Conservation (phyloP, 2,329 filamentous ascomycete genomes). For the Colletotrichum sp. region DNA sequence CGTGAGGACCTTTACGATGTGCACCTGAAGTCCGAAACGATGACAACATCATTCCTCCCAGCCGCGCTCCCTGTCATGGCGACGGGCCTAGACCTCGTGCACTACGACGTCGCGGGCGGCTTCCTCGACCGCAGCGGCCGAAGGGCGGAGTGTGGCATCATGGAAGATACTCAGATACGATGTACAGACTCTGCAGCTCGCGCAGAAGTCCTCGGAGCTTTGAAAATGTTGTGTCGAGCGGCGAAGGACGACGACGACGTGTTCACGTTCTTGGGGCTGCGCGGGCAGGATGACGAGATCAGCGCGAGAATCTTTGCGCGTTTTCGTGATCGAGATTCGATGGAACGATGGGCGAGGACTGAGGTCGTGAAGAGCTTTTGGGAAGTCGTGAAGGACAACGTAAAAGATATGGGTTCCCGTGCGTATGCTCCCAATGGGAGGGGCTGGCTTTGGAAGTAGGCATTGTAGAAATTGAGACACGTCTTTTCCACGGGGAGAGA, state of each 20-base stretch:
- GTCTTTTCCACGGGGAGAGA: neutral
- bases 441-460: conserved; percentile 30
- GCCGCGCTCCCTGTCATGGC: conserved; percentile 24
- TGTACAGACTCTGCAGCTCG: conserved; percentile 15
- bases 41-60: conserved; percentile 24
- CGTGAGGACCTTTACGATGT: conserved; percentile 26
- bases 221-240: conserved; percentile 20
- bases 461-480: neutral
- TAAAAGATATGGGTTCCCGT: conserved; percentile 23
- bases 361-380: conserved; percentile 24
- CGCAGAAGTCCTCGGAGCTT: conserved; percentile 16
- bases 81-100: conserved; percentile 27
- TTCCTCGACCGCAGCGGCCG: conserved; percentile 24
- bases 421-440: conserved; percentile 26
- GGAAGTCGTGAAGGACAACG: conserved; percentile 22
- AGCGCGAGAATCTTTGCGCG: conserved; percentile 26
- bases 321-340: conserved; percentile 24
- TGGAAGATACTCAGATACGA: conserved; percentile 25
- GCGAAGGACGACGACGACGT: conserved; percentile 24
- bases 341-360: conserved; percentile 23
- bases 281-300: conserved; percentile 25
- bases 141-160: conserved; percentile 26
- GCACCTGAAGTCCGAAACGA: conserved; percentile 25
- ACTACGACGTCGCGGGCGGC: conserved; percentile 24
- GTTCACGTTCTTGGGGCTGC: conserved; percentile 24